Evolutionary conservation across 1,139 yeast species (phyloP), one percentile per base, ranked within the genome.

Genomic region (Sugiyamaella pinicola): DNA sequence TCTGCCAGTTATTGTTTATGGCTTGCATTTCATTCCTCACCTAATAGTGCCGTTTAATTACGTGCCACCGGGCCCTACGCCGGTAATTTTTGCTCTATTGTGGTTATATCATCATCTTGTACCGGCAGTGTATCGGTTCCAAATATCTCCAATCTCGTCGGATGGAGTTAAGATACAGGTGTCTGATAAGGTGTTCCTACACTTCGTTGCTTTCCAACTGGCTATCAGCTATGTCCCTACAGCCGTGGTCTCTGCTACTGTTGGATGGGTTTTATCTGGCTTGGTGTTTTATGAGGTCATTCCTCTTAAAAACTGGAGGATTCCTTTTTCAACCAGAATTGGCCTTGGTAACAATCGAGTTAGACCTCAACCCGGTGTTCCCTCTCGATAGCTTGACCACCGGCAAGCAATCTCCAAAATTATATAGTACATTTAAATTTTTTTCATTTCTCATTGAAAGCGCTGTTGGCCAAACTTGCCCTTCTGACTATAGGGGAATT

Each of bases 191-290:
- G 76, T 81, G 55, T 79, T 83, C 47, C 65, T 83, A 2, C 82
- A 82, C 59, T 61, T 83, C 5, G 58, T 84, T 10, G 79, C 77
- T 41, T 69, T 79, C 7, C 74, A 84, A 41, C 66, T 87, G 42
- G 64, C 81, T 2, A 58, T 83, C 7, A 38, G 62, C 57, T 29
- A 54, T 34, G 38, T 53, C 21, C 54, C 58, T 10, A 47, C 87
- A 85, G 0, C 66, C 76, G 47, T 81, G 0, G 59, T 82, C 1
- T 81, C 83, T 6, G 76, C 84, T 9, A 45, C 76, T 1, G 65
- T 80, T 9, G 95, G 95, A 0, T 74, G 85, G 64, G 55, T 78
- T 2, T 65, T 85, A n/a, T 90, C 91, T 3, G 77, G 75, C 48
- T 67, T 84, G 42, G 72, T 83, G 54, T 70, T 73, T 13, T 72